Base-by-base conservation (phyloP, 192 early-diverging fungal species). In the Mortierella claussenii region DNA sequence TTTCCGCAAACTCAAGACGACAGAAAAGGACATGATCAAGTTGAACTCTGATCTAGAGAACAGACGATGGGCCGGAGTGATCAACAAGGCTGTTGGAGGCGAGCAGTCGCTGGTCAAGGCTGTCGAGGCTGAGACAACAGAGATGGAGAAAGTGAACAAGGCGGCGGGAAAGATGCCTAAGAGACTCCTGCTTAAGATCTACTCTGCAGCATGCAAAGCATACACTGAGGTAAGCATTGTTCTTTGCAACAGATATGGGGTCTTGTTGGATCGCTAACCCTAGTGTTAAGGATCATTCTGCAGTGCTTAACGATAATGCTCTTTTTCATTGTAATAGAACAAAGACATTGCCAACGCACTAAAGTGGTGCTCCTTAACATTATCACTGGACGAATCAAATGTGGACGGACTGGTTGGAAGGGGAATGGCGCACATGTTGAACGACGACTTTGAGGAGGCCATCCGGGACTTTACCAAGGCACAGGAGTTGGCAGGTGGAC, bases 391-490 rank as follows among this genome's bases (percentile, higher is more conserved):
- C 55, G 85, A 85, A 7, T 78, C 90, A 13, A 81, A 96, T 64
- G 80, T 83, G 17, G 94, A 94, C 48, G 90, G 91, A 9, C 83
- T 95, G 44, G 79, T 90, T 30, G 71, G 83, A 52, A 85, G 91
- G 42, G 95, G 89, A 49, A 90, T 96, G 53, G 84, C 88, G 1
- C 80, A 82, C 46, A 71, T 95, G 46, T 69, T 85, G 45, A 64
- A 80, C 56, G 93, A 92, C 48, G 87, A 94, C 27, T 94, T 86
- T 78, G 94, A 96, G 48, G 86, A 83, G 46, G 96, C 97, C 15
- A 79, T 94, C 57, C 58, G 66, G 28, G 94, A 95, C 55, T 86
- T 93, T 50, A 80, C 83, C 46, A 82, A 83, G 49, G 95, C 95
- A 8, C 84, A 93, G 65, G 86, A 94, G 42, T 67, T 81, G 9